A percentile compares a stretch with the other conserved stretches of the same genome.
These are phyloP conservation scores for Tylopilus sp. DNA, from an alignment of 1,284 basidiomycete species.

Conservation along the genomic window DNA sequence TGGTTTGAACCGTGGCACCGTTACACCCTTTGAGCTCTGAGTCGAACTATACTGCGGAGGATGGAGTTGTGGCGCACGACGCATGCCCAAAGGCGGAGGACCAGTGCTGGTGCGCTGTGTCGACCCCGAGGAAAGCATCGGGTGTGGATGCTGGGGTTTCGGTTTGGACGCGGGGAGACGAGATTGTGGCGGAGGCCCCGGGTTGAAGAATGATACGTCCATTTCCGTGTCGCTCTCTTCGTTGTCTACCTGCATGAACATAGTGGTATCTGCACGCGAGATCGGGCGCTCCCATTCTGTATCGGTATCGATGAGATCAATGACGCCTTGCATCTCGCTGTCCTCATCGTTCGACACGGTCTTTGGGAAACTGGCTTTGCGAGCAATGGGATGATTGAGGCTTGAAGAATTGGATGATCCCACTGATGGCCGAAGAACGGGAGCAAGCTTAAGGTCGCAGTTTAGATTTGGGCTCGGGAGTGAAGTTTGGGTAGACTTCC, in stretches of 20 bases:
- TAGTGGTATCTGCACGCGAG: constrained; percentile 10
- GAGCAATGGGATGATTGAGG: neutral
- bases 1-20: constrained; percentile 29
- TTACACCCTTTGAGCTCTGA: constrained; percentile 19
- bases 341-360: constrained; percentile 5
- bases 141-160: constrained; percentile 1
- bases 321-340: constrained; percentile 15
- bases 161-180: constrained; percentile 1
- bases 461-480: constrained; percentile 17
- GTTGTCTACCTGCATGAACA: constrained; percentile 15
- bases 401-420: neutral
- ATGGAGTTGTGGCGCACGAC: constrained; percentile 18
- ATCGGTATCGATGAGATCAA: constrained; percentile 24
- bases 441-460: constrained; percentile 6
- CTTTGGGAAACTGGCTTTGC: neutral
- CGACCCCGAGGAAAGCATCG: constrained; percentile 3
- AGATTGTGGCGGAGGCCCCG: constrained; percentile 1
- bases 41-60: constrained; percentile 22
- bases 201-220: constrained; percentile 13
- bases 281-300: constrained; percentile 16
- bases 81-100: constrained; percentile 31
- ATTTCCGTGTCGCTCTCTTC: constrained; percentile 11
- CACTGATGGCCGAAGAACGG: neutral
- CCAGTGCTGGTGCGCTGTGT: constrained; percentile 19
- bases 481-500: constrained; percentile 16